These are phyloP conservation scores for Arctium lappa DNA, from an alignment of 129 eudicot species.

Conservation along the genomic window DNA sequence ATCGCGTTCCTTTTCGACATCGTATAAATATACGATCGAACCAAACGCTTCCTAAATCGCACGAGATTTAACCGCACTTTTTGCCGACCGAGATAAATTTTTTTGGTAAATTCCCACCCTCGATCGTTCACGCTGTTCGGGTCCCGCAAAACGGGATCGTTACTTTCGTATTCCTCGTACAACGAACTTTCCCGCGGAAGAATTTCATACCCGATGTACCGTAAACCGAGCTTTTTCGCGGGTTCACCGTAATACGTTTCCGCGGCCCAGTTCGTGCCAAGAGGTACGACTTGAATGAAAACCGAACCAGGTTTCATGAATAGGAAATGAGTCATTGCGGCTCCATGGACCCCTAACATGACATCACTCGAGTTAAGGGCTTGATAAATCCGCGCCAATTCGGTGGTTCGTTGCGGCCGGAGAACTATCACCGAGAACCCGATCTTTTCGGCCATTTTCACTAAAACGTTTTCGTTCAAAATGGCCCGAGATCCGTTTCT, in stretches of 20 bases:
- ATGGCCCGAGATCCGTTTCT: conserved; percentile 84
- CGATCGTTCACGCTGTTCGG: conserved; percentile 60
- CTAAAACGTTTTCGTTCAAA: conserved; percentile 58
- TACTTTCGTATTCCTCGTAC: conserved; percentile 55
- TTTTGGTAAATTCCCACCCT: conserved; percentile 95
- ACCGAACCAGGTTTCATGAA: conserved; percentile 81
- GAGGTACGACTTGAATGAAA: conserved; percentile 79
- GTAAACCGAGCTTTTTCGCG: conserved; percentile 66
- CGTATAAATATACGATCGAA: conserved; percentile 64
- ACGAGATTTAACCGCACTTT: conserved; percentile 65
- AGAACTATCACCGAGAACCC: conserved; percentile 70
- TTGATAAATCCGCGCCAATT: conserved; percentile 69
- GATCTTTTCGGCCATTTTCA: conserved; percentile 56
- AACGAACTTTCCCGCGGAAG: conserved; percentile 80
- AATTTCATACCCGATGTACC: conserved; percentile 71
- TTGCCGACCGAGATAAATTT: conserved; percentile 79
- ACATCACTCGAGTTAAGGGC: conserved; percentile 87
- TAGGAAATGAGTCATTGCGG: conserved; percentile 93
- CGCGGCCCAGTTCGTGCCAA: conserved; percentile 97
- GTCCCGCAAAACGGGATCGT: conserved; percentile 71
- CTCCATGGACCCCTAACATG: conserved; percentile 95
- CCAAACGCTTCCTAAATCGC: conserved; percentile 70
- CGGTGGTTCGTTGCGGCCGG: conserved; percentile 60
- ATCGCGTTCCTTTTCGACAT: conserved; percentile 40
- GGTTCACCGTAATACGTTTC: conserved; percentile 87